These are phyloP conservation scores for Diplodia mutila DNA, from an alignment of 2,329 filamentous ascomycete genomes.

Conservation along the genomic window DNA sequence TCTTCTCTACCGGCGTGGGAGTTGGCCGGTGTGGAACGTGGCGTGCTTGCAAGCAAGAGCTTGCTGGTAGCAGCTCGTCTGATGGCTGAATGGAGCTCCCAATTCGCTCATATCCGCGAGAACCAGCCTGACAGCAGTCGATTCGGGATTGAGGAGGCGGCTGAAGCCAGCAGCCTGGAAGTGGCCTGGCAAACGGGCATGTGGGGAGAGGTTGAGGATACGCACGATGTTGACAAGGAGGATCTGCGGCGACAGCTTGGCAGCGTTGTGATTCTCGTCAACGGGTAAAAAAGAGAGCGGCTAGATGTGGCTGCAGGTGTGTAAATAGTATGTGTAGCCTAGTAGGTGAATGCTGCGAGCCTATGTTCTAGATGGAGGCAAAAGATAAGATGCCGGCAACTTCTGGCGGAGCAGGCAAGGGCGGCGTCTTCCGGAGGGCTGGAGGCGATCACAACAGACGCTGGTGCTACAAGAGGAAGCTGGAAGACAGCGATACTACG, in stretches of 20 bases:
- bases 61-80: slow-evolving; percentile 76
- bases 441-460: neutral
- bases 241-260: slow-evolving; percentile 87
- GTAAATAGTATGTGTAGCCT: slow-evolving; percentile 2
- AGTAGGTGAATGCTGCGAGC: neutral
- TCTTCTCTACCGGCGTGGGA: slow-evolving; percentile 74
- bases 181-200: slow-evolving; percentile 85
- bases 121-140: slow-evolving; percentile 39
- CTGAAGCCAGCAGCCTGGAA: slow-evolving; percentile 77
- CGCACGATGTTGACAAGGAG: slow-evolving; percentile 93
- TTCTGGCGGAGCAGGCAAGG: neutral
- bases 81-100: slow-evolving; percentile 85
- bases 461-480: neutral
- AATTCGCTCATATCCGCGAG: slow-evolving; percentile 59
- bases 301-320: neutral
- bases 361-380: neutral
- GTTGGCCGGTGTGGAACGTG: slow-evolving; percentile 83
- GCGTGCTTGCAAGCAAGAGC: slow-evolving; percentile 83
- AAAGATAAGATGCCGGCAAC: neutral
- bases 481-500: neutral
- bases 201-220: slow-evolving; percentile 98
- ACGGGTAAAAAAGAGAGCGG: slow-evolving; percentile 30
- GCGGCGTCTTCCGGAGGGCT: neutral
- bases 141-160: slow-evolving; percentile 84
- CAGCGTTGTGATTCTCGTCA: slow-evolving; percentile 80